Evolutionary conservation across 345 rosid genomes (phyloP), one percentile per base, ranked within the genome.

Genomic region (Melastoma malabathricum): DNA sequence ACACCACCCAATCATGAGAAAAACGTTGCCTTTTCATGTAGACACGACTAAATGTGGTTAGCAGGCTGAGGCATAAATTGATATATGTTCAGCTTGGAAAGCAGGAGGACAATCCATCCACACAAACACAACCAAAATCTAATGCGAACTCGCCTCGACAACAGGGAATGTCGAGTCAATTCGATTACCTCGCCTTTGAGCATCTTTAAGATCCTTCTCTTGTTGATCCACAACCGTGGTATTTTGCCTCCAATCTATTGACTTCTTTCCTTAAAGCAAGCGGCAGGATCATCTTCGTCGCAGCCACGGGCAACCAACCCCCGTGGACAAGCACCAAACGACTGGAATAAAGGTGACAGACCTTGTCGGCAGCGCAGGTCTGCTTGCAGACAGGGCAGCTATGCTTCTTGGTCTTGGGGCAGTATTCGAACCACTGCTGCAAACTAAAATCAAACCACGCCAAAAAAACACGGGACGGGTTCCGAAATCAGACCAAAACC

Each of bases 341-440:
- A 88, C 54, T 92, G 99, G 45, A 88, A 63, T 84, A 93, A 52
- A 93, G 86, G 46, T 95, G 76, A 7, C 61, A 60, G 19, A 59
- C 90, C 54, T 75, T 70, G 44, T 66, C 67, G 8, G 63, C 57
- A 5, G 51, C 18, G 46, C 97, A 93, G 4, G 55, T 65, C 76
- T 83, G 94, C 69, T 93, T 88, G 64, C 95, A 92, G 46, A 88
- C 79, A 15, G 97, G 99, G 67, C 97, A 92, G 15, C 64, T 84
- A 48, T 77, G 70, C 67, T 87, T 92, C 60, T 81, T 83, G 55
- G 73, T 59, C 43, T 45, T 53, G 13, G 76, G 64, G 19, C 83
- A 87, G 58, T 87, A 87, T 72, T 93, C 99, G 63, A 93, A 93
- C 99, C 99, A 88, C 62, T 88, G 95, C 69, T 88, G 99, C 70